Evolutionary conservation across 2,329 filamentous ascomycete species (phyloP), one percentile per base, ranked within the genome.

Genomic region (Colletotrichum lindemuthianum): DNA sequence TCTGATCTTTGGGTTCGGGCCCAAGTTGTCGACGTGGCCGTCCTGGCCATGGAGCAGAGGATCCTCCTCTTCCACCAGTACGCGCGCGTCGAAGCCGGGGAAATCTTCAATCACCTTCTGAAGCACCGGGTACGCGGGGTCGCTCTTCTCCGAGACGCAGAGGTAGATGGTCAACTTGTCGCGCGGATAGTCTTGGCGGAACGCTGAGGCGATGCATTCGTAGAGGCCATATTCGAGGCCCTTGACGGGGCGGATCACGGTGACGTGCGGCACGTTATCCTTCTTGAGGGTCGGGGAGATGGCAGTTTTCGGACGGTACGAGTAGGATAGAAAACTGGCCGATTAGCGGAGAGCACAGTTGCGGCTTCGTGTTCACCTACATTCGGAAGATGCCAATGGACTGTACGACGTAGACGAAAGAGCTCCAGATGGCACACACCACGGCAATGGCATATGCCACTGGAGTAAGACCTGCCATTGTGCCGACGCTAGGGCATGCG

Each of bases 1-100:
- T 54, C 96, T 86, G 70, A 99, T 96, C 81, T 99, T 99, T n/a
- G 96, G 96, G 73, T 99, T 99, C 1, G 96, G 96, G 0, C 96
- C 96, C 60, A 98, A 84, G 60, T 87, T 84, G 67, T 84, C 78
- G 53, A 78, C 72, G 50, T 83, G 77, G 57, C 83, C 84, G 10
- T 78, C 76, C 37, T 81, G 71, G 36, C 83, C 84, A 57, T 87
- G 84, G 8, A 97, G 80, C 36, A 88, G 76, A 0, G 91, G 88
- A 74, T 97, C 93, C 65, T 97, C 91, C 53, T 91, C 87, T 79
- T 97, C 95, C 51, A 97, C 83, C 10, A 94, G 84, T 4, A 98
- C 82, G 56, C 84, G 85, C 2, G 88, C 90, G 77, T 97, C 90
- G 70, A 88, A 85, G 11, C 80, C 77, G 0, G 92, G 88, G 70